Percentiles rank a stretch among this genome's conserved stretches.
Conservation (phyloP, 306 rosid species). For the Sophora flavescens region DNA sequence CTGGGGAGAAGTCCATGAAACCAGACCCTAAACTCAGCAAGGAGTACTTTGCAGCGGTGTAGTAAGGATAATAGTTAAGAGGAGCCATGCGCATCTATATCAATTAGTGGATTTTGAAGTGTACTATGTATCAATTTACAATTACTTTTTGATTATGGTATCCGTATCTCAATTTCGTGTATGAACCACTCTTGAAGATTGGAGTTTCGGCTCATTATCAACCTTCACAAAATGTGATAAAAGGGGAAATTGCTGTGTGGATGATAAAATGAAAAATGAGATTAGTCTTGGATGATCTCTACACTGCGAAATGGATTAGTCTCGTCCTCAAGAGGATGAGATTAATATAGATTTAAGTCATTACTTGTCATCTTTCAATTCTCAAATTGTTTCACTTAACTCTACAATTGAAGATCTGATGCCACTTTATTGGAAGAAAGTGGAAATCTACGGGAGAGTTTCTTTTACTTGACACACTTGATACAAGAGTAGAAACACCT, state of each 20-base stretch:
- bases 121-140: conserved; percentile 30
- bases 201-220: neutral
- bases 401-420: no score
- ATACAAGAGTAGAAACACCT: no score
- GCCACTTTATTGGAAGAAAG: no score
- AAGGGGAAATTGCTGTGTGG: neutral
- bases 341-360: no score
- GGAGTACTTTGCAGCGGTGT: conserved; percentile 89
- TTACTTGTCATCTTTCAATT: no score
- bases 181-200: neutral
- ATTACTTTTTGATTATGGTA: neutral
- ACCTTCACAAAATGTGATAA: neutral
- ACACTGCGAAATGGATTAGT: no score
- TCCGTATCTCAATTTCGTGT: conserved; percentile 10
- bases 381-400: no score
- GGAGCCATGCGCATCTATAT: conserved; percentile 42
- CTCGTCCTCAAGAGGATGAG: no score
- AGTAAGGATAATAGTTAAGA: conserved; percentile 39
- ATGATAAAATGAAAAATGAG: no score
- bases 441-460: no score
- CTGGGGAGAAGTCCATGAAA: conserved; percentile 98
- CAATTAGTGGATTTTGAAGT: conserved; percentile 48
- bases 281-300: no score
- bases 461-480: no score
- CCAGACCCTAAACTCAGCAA: conserved; percentile 98